Conservation (phyloP, 1,284 basidiomycete genomes). For the Termitomyces sp. region DNA sequence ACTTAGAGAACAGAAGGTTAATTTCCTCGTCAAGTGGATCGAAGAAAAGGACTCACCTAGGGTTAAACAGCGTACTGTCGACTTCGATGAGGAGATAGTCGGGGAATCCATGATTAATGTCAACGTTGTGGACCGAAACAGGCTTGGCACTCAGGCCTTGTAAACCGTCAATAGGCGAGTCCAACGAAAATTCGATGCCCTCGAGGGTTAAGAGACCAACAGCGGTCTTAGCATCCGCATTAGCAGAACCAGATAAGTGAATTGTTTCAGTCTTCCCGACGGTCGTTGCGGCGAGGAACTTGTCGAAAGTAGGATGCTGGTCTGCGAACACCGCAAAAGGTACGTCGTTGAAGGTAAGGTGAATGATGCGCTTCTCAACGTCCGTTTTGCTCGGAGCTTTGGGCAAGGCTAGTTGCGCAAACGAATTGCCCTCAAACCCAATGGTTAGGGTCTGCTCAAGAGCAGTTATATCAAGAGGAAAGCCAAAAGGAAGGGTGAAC, state of each 20-base stretch:
- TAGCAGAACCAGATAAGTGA: conserved; percentile 53
- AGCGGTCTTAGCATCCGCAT: conserved; percentile 62
- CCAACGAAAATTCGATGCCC: conserved; percentile 61
- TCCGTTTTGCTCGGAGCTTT: conserved; percentile 59
- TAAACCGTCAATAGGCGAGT: conserved; percentile 59
- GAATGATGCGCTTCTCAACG: conserved; percentile 56
- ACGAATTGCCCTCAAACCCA: conserved; percentile 47
- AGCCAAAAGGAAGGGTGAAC: conserved; percentile 68
- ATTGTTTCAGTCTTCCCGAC: conserved; percentile 45
- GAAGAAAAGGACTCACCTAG: conserved; percentile 38
- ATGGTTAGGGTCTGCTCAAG: conserved; percentile 61
- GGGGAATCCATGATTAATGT: conserved; percentile 67
- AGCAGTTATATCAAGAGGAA: conserved; percentile 64
- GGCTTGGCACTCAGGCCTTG: conserved; percentile 65
- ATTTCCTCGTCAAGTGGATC: neutral
- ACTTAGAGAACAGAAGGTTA: conserved; percentile 30
- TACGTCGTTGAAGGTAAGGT: conserved; percentile 56
- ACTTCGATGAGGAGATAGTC: conserved; percentile 70
- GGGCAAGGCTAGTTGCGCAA: conserved; percentile 63
- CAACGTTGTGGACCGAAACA: conserved; percentile 53
- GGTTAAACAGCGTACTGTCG: conserved; percentile 54
- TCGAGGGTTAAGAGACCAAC: conserved; percentile 62
- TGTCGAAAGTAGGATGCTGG: conserved; percentile 51
- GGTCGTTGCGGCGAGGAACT: conserved; percentile 68
- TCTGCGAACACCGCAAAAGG: conserved; percentile 55